Evolutionary conservation across 768 basidiomycete genomes (phyloP).

Genomic region (Dioszegia aurantiaca): DNA sequence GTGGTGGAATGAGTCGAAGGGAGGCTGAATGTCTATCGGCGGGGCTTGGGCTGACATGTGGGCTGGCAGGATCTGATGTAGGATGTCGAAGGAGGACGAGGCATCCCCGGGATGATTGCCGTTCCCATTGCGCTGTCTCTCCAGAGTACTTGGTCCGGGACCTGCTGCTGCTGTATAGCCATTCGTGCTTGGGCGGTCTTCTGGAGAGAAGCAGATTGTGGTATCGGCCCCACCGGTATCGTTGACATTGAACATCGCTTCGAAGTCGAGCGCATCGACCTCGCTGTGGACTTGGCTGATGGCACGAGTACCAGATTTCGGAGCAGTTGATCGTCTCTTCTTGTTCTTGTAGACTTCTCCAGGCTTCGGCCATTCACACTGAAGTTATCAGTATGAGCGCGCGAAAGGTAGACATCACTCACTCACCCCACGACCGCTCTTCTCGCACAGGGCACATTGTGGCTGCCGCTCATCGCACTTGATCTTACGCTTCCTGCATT

Average conservation of each 20-base stretch:
- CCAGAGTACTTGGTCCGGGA: too few species aligned
- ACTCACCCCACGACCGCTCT: conserved; percentile 15
- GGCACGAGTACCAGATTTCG: not conserved
- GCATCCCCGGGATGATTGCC: not conserved
- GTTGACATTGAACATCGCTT: not conserved
- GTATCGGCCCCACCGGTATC: not conserved
- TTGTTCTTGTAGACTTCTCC: not conserved
- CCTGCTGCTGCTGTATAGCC: too few species aligned
- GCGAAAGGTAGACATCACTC: not conserved
- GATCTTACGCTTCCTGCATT: conserved; percentile 18
- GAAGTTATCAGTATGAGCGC: not conserved
- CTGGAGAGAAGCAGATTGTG: too few species aligned
- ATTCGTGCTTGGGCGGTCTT: too few species aligned
- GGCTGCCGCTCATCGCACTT: conserved; percentile 27
- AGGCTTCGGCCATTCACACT: conserved; percentile 13
- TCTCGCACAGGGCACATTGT: conserved; percentile 10
- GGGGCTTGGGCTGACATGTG: conserved; percentile 8
- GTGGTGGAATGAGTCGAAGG: conserved; percentile 23
- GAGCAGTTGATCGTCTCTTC: not conserved
- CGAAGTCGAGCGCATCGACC: not conserved
- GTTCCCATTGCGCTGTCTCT: too few species aligned
- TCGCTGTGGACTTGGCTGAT: not conserved
- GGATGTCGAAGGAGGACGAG: not conserved
- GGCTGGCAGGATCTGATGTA: conserved; percentile 5
- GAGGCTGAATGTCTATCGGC: conserved; percentile 3